Conservation (phyloP, 441 rosid species). For the Populus tomentosa region DNA sequence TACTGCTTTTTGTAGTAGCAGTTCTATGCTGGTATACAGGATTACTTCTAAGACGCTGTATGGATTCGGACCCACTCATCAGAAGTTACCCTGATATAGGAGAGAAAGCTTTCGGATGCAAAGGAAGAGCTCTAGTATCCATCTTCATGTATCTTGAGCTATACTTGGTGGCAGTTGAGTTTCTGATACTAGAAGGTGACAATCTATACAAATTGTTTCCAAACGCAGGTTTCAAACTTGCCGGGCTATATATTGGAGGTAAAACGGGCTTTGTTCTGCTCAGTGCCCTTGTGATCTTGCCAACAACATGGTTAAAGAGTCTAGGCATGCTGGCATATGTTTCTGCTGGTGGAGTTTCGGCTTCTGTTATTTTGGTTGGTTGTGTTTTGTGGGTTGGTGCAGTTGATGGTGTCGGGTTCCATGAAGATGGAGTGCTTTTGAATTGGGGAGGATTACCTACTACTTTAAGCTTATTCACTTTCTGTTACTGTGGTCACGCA, state of each 20-base stretch:
- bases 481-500: conserved; percentile 67
- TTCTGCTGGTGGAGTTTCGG: conserved; percentile 54
- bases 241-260: conserved; percentile 38
- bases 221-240: conserved; percentile 27
- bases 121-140: conserved; percentile 49
- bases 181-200: conserved; percentile 65
- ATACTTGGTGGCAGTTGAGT: conserved; percentile 58
- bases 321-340: conserved; percentile 54
- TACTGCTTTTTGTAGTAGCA: conserved; percentile 44
- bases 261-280: conserved; percentile 51
- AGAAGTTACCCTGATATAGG: conserved; percentile 62
- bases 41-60: conserved; percentile 47
- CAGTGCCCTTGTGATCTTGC: conserved; percentile 42
- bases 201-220: conserved; percentile 56
- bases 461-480: conserved; percentile 47
- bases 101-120: conserved; percentile 48
- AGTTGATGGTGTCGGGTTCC: conserved; percentile 49
- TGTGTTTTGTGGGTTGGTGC: conserved; percentile 58
- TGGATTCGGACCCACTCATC: conserved; percentile 36
- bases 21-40: conserved; percentile 57
- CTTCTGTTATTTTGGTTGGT: conserved; percentile 38
- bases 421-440: conserved; percentile 33
- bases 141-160: conserved; percentile 50
- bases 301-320: conserved; percentile 66
- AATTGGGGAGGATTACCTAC: conserved; percentile 55